phyloP scores from a whole-genome alignment of 805 yeast genomes.

The Osmozyma mogii region DNA sequence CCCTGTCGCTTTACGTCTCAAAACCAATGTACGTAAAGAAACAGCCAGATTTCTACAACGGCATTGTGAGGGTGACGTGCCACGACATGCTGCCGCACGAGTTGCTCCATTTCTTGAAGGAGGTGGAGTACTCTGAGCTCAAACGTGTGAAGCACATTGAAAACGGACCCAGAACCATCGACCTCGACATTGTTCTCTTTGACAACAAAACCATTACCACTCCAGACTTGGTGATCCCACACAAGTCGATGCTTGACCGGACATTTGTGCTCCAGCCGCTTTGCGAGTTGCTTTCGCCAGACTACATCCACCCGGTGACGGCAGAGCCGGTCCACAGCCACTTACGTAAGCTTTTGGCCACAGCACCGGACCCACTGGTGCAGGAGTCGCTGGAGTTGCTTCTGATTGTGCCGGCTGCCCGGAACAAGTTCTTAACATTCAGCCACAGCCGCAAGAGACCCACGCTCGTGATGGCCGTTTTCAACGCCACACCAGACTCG shows the following conservation, averaged over 20 bases:
- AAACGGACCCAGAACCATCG: slow-evolving; percentile 90
- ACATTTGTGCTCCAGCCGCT: slow-evolving; percentile 86
- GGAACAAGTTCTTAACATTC: slow-evolving; percentile 19
- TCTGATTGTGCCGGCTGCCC: slow-evolving; percentile 42
- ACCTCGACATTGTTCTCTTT: slow-evolving; percentile 76
- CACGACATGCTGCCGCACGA: slow-evolving; percentile 49
- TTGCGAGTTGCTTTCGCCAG: slow-evolving; percentile 69
- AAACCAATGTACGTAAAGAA: slow-evolving; percentile 87
- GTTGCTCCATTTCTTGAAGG: slow-evolving; percentile 53
- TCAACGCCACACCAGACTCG: slow-evolving; percentile 90
- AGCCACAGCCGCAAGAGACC: slow-evolving; percentile 38
- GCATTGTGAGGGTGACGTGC: slow-evolving; percentile 66
- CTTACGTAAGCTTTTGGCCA: slow-evolving; percentile 39
- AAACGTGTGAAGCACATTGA: slow-evolving; percentile 69
- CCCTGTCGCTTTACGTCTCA: slow-evolving; percentile 79
- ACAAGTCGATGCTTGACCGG: slow-evolving; percentile 79
- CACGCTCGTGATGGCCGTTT: slow-evolving; percentile 80
- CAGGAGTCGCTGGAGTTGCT: slow-evolving; percentile 46
- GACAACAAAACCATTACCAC: slow-evolving; percentile 51
- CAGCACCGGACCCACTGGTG: slow-evolving; percentile 27
- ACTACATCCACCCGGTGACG: slow-evolving; percentile 70
- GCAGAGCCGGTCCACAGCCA: slow-evolving; percentile 75
- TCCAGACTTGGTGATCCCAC: slow-evolving; percentile 68
- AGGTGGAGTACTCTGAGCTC: slow-evolving; percentile 67
- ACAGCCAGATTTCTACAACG: slow-evolving; percentile 79